phyloP scores from a whole-genome alignment of 1,139 yeast species.

The Taphrina confusa region DNA sequence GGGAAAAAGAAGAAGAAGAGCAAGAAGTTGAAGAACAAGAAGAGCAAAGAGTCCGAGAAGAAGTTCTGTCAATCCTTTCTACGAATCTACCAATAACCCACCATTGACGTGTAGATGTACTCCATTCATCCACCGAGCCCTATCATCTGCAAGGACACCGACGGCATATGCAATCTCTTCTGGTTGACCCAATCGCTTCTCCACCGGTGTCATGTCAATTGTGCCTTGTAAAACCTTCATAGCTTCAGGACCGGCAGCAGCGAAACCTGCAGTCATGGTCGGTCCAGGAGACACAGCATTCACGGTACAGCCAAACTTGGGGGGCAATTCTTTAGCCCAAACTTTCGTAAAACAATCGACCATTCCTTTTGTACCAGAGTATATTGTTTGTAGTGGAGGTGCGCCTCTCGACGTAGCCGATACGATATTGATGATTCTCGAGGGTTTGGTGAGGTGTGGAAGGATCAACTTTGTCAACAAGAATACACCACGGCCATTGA shows the following conservation, averaged over 20 bases:
- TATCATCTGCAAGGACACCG: neutral
- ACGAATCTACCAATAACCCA: neutral
- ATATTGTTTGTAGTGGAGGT: neutral
- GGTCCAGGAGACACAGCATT: slow-evolving; percentile 1
- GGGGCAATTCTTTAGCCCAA: neutral
- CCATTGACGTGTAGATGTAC: neutral
- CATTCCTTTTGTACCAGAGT: neutral
- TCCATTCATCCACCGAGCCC: neutral
- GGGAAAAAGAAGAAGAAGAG: no score
- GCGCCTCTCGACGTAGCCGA: neutral
- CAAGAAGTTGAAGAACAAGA: no score
- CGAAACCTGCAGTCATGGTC: neutral
- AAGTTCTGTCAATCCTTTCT: neutral
- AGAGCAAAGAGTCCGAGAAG: no score
- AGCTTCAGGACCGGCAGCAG: neutral
- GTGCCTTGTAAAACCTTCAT: neutral
- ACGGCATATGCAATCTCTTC: slow-evolving; percentile 2
- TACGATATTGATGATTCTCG: neutral
- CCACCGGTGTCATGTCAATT: neutral
- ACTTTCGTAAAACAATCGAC: neutral
- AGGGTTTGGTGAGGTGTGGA: neutral
- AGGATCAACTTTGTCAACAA: neutral
- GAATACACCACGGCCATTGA: neutral
- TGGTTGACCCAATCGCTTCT: slow-evolving; percentile 1
- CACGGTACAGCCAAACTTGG: neutral